These are phyloP conservation scores for Phytophthora pini DNA, from an alignment of 352 stramenopile genomes.

Conservation along the genomic window DNA sequence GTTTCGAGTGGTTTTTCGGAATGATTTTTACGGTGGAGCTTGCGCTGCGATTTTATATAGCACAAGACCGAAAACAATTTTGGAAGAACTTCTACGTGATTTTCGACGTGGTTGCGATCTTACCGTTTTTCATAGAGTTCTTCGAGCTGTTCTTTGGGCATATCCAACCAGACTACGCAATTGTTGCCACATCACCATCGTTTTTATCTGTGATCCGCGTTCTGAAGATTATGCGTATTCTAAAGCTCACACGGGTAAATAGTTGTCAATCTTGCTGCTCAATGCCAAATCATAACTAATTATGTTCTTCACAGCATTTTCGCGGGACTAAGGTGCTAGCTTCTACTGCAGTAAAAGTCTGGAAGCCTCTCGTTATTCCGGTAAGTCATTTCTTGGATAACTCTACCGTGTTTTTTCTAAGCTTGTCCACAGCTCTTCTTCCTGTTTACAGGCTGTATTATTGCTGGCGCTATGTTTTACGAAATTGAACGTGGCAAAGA, in stretches of 20 bases:
- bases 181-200: slow-evolving; percentile 68
- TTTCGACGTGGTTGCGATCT: slow-evolving; percentile 68
- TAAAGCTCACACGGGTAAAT: slow-evolving; percentile 69
- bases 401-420: not conserved
- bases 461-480: slow-evolving; percentile 70
- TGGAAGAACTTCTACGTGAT: slow-evolving; percentile 67
- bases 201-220: slow-evolving; percentile 73
- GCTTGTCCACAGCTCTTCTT: slow-evolving; percentile 66
- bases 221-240: slow-evolving; percentile 76
- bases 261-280: not conserved
- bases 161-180: slow-evolving; percentile 56
- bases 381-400: slow-evolving; percentile 29
- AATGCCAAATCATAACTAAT: not conserved
- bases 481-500: slow-evolving; percentile 77
- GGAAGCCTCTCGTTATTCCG: slow-evolving; percentile 67
- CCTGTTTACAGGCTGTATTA: slow-evolving; percentile 69
- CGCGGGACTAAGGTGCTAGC: slow-evolving; percentile 68
- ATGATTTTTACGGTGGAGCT: slow-evolving; percentile 65
- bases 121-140: slow-evolving; percentile 75
- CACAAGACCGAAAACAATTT: slow-evolving; percentile 41
- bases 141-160: slow-evolving; percentile 25
- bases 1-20: slow-evolving; percentile 75
- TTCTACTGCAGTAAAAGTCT: slow-evolving; percentile 61
- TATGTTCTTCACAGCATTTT: slow-evolving; percentile 52
- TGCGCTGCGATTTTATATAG: slow-evolving; percentile 61